Evolutionary conservation across 2,329 filamentous ascomycete species (phyloP).

Genomic region (Phyllosticta citribraziliensis): DNA sequence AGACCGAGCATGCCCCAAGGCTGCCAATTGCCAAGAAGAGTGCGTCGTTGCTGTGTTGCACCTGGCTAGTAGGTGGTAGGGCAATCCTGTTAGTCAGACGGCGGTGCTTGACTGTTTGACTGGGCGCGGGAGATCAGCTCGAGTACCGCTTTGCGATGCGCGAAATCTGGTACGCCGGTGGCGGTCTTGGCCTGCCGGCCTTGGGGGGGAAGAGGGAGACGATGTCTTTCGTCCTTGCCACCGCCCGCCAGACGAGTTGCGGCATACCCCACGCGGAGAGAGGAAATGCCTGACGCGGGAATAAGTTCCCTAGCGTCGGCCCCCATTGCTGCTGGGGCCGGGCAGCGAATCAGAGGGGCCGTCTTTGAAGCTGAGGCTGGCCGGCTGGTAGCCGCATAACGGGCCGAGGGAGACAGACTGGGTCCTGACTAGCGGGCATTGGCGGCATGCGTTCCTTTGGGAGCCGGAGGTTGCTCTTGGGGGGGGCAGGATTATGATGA

Average conservation of each 20-base stretch:
- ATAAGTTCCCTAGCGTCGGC: neutral
- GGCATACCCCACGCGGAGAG: neutral
- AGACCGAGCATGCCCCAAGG: no score
- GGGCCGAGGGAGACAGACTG: neutral
- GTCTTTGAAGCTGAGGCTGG: neutral
- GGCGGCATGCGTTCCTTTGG: neutral
- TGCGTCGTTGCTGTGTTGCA: neutral
- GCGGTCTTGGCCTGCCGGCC: neutral
- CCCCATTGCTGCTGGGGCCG: neutral
- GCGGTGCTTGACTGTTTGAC: neutral
- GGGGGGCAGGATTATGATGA: neutral
- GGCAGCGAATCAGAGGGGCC: neutral
- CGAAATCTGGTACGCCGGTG: neutral
- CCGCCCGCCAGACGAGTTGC: neutral
- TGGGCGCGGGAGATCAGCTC: neutral
- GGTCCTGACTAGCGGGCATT: neutral
- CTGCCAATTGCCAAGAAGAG: no score
- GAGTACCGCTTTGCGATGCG: neutral
- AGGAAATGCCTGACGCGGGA: neutral
- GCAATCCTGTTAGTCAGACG: neutral
- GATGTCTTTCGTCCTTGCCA: neutral
- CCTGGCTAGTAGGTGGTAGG: neutral
- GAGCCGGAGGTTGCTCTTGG: neutral
- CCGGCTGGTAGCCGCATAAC: neutral
- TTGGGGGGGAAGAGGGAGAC: neutral